phyloP scores from a whole-genome alignment of 495 filamentous ascomycete genomes.

The Podospora fimiseda region DNA sequence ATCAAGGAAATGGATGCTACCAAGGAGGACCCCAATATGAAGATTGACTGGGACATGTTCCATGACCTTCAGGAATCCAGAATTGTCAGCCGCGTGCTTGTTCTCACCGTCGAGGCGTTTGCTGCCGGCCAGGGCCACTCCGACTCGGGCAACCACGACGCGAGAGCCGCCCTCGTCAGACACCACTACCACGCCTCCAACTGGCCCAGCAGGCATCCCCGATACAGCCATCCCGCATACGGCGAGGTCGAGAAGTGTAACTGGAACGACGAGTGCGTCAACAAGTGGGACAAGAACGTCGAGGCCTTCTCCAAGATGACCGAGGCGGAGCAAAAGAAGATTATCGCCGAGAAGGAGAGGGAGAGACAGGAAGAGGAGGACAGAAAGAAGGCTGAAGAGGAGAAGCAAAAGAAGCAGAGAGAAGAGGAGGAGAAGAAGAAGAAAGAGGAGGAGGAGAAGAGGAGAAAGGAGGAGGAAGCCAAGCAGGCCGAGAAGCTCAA shows the following conservation, averaged over 20 bases:
- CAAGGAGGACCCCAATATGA: constrained; percentile 16
- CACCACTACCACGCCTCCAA: constrained; percentile 61
- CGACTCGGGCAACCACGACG: constrained; percentile 55
- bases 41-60: constrained; percentile 49
- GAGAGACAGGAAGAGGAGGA: constrained; percentile 22
- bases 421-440: constrained; percentile 16
- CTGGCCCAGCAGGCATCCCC: constrained; percentile 54
- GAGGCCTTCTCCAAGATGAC: constrained; percentile 41
- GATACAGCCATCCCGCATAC: constrained; percentile 54
- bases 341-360: constrained; percentile 37
- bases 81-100: constrained; percentile 49
- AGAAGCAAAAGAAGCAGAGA: constrained; percentile 24
- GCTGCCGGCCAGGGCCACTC: constrained; percentile 61
- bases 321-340: constrained; percentile 41
- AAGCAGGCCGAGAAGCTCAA: background rate
- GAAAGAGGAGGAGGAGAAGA: constrained; percentile 17
- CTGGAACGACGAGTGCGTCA: constrained; percentile 55
- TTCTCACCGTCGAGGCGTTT: constrained; percentile 58
- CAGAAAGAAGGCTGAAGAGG: constrained; percentile 19
- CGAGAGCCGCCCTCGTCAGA: constrained; percentile 50
- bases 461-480: constrained; percentile 14
- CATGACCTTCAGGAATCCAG: constrained; percentile 54
- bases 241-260: constrained; percentile 60
- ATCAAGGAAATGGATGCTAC: constrained; percentile 49
- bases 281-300: constrained; percentile 50